Conservation (phyloP, 805 yeast species). For the Kodamaea restingae region DNA sequence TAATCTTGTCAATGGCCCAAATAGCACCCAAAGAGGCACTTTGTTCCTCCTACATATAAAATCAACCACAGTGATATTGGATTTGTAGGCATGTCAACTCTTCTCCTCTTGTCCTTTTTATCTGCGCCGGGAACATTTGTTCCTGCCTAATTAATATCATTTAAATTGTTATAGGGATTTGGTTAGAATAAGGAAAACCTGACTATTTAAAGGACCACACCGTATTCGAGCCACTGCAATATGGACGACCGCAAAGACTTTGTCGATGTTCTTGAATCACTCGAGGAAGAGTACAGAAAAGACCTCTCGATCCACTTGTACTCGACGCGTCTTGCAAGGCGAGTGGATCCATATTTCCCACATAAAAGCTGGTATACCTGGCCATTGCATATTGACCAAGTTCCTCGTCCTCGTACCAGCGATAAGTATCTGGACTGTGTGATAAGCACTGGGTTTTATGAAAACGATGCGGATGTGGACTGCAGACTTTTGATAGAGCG, state of each 20-base stretch:
- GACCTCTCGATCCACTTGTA: constrained; percentile 68
- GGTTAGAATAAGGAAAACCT: too few relatives aligned
- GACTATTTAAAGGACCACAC: too few relatives aligned
- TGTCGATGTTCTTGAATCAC: constrained; percentile 19
- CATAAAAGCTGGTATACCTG: constrained; percentile 49
- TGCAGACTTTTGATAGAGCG: not conserved
- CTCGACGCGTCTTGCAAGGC: constrained; percentile 46
- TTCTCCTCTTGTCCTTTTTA: too few relatives aligned
- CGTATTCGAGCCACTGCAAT: too few relatives aligned
- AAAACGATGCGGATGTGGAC: constrained; percentile 11
- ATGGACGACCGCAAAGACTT: constrained; percentile 14
- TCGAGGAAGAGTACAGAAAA: constrained; percentile 48
- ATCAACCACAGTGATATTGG: too few relatives aligned
- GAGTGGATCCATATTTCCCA: constrained; percentile 35
- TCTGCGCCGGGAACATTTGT: too few relatives aligned
- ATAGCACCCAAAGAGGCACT: too few relatives aligned
- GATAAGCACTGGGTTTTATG: constrained; percentile 8
- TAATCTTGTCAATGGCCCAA: too few relatives aligned
- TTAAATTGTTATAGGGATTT: too few relatives aligned
- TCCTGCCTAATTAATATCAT: too few relatives aligned
- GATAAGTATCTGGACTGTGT: constrained; percentile 20
- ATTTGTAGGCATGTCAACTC: too few relatives aligned
- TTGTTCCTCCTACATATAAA: too few relatives aligned
- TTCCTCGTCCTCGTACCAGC: constrained; percentile 35
- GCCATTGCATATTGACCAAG: constrained; percentile 44